Evolutionary conservation across 345 rosid genomes (phyloP).

Genomic region (Abelmoschus esculentus): DNA sequence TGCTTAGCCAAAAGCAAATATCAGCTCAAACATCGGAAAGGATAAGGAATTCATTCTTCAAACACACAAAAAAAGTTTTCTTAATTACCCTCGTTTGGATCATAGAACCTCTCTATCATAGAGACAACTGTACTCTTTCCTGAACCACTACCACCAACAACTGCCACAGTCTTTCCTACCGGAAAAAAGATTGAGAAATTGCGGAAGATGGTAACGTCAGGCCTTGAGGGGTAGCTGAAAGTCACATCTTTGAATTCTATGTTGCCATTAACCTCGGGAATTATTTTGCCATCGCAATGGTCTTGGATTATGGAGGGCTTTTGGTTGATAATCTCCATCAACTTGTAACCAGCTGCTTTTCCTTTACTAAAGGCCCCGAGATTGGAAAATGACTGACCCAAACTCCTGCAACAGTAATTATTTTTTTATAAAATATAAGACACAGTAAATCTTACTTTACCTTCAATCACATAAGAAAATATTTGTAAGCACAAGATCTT

Average conservation of each 20-base stretch:
- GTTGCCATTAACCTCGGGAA: conserved; percentile 73
- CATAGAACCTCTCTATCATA: conserved; percentile 87
- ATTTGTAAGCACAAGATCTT: conserved; percentile 21
- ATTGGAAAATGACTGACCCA: conserved; percentile 97
- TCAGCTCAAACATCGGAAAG: conserved; percentile 11
- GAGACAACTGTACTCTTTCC: conserved; percentile 99
- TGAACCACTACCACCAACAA: conserved; percentile 97
- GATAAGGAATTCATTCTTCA: neutral
- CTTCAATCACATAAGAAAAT: neutral
- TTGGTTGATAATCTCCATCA: conserved; percentile 93
- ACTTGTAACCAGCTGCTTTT: conserved; percentile 87
- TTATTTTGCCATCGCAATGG: conserved; percentile 53
- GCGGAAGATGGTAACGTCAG: conserved; percentile 83
- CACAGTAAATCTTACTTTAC: neutral
- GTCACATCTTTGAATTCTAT: conserved; percentile 88
- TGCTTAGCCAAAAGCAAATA: conserved; percentile 24
- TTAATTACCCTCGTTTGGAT: conserved; percentile 73
- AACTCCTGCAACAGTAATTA: conserved; percentile 60
- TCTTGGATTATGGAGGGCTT: conserved; percentile 83
- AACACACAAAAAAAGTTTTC: neutral
- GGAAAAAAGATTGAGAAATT: conserved; percentile 86
- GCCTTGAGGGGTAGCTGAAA: conserved; percentile 95
- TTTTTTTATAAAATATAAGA: neutral
- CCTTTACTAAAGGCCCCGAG: conserved; percentile 99
- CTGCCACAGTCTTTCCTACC: conserved; percentile 93